Evolutionary conservation across 1,284 basidiomycete genomes (phyloP), one percentile per base, ranked within the genome.

Genomic region (Termitomyces sp.): DNA sequence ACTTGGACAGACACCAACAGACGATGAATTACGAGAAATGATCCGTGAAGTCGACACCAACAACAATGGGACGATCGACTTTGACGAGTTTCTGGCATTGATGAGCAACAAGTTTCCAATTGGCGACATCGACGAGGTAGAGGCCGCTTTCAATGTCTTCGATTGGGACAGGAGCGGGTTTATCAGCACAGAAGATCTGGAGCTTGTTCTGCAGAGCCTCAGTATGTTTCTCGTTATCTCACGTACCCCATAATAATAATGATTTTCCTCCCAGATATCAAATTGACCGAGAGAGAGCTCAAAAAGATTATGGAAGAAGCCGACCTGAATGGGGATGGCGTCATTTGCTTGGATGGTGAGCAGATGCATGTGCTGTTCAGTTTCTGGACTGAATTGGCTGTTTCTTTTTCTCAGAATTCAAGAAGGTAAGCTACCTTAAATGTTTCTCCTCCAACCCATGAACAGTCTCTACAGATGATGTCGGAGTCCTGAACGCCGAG

Each of bases 301-400:
- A 90, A 94, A 62, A 92, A 95, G 75, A 98, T 99, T 96, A 98
- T 98, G 70, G 84, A 92, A 56, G 96, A 98, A 73, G 96, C 96
- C 52, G 96, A 99, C 72, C 83, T 92, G 50, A 93, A 98, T 67
- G 94, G 92, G 38, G 91, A 95, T 70, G 92, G 92, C 39, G 88
- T 90, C 72, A 91, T 91, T 72, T 90, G 91, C 73, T 89, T 90
- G 68, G 81, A 83, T 6, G 88, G 88, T 89, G 56, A 57, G 83
- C 72, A 36, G 8, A 1, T 48, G 12, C 10, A 1, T 3, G 19
- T 28, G n/a, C 19, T 24, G 21, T 47, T 43, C 49, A 5, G 19
- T 19, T 28, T 28, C 2, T 39, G 24, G 30, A 34, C 1, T 12
- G 17, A 34, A n/a, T 45, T 38, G 17, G 15, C 31, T 26, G 0